phyloP scores from a whole-genome alignment of 352 stramenopile species.

The Globisporangium paddicum region DNA sequence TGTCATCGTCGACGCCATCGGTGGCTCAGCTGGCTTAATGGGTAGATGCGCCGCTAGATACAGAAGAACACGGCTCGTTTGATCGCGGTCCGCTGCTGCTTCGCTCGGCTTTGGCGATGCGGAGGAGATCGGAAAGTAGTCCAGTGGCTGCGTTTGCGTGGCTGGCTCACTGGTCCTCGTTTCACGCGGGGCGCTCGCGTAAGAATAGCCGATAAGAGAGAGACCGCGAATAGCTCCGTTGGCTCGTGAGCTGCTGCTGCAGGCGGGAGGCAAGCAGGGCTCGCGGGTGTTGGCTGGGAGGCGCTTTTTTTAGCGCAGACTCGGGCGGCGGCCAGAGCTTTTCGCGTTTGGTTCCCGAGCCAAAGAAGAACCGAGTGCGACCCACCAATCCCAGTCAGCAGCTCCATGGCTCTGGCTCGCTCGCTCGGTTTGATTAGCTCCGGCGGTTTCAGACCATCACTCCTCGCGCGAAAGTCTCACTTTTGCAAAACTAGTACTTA shows the following conservation, averaged over 20 bases:
- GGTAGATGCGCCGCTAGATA: no score
- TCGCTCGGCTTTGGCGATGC: neutral
- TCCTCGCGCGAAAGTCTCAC: neutral
- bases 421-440: conserved; percentile 1
- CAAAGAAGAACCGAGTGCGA: neutral
- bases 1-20: neutral
- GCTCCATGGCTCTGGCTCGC: neutral
- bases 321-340: neutral
- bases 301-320: neutral
- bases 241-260: neutral
- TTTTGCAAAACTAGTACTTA: neutral
- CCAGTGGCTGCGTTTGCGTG: neutral
- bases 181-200: neutral
- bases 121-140: conserved; percentile 10
- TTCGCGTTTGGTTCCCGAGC: neutral
- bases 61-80: no score
- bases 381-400: conserved; percentile 4
- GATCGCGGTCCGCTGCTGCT: neutral
- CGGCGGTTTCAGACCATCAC: conserved; percentile 1
- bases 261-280: neutral
- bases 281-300: neutral
- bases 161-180: conserved; percentile 1
- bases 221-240: conserved; percentile 1
- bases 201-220: conserved; percentile 1
- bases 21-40: neutral